Conservation (phyloP, 345 rosid genomes). For the Brassica carinata region DNA sequence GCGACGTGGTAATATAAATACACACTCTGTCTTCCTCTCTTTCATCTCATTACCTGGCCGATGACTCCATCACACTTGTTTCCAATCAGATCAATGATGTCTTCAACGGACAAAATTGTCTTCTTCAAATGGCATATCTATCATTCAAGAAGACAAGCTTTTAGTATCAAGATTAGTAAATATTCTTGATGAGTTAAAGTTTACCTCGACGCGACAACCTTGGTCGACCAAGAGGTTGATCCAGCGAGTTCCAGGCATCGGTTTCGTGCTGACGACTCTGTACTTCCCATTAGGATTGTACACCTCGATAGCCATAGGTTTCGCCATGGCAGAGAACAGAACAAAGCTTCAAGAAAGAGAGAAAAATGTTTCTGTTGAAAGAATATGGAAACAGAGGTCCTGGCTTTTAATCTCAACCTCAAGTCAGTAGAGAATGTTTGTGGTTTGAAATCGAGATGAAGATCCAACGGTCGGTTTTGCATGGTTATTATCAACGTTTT, state of each 20-base stretch:
- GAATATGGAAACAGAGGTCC: conserved; percentile 5
- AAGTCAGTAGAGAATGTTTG: conserved; percentile 6
- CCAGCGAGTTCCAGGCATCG: conserved; percentile 99
- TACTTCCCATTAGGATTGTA: conserved; percentile 88
- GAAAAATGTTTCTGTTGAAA: conserved; percentile 2
- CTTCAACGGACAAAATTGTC: conserved; percentile 91
- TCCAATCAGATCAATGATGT: conserved; percentile 83
- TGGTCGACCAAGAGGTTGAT: conserved; percentile 86
- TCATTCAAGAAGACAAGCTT: background rate
- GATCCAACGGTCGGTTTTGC: conserved; percentile 42
- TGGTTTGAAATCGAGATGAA: conserved; percentile 31
- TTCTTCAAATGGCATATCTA: conserved; percentile 92
- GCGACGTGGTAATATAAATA: too few relatives aligned
- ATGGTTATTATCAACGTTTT: conserved; percentile 13
- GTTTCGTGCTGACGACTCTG: conserved; percentile 91
- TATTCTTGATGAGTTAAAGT: background rate
- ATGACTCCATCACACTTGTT: conserved; percentile 93
- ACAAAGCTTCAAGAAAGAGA: background rate
- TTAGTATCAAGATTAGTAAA: background rate
- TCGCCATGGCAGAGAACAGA: conserved; percentile 59
- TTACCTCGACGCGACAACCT: conserved; percentile 93
- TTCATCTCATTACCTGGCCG: conserved; percentile 64
- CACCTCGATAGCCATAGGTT: conserved; percentile 88
- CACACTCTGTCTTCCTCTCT: conserved; percentile 8
- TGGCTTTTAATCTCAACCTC: conserved; percentile 12